A percentile compares a stretch with the other conserved stretches of the same genome.
These are phyloP conservation scores for Ophiostoma angusticollis DNA, from an alignment of 2,329 filamentous ascomycete genomes.

Conservation along the genomic window DNA sequence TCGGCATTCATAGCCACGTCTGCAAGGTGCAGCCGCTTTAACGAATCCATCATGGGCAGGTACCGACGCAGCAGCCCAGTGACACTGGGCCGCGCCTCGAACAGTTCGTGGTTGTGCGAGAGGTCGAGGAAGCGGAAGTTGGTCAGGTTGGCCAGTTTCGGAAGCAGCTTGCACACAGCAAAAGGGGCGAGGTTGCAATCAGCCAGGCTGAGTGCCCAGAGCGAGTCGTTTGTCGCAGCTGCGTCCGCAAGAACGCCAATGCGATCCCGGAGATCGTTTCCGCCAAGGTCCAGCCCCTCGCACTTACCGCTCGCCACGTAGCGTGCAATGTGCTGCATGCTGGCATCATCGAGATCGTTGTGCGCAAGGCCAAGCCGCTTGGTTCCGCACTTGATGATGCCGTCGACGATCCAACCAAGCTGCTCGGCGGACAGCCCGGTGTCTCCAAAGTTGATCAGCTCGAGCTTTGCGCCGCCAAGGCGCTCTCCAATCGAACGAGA, in stretches of 20 bases:
- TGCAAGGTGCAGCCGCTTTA: conserved; percentile 77
- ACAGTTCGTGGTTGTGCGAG: conserved; percentile 76
- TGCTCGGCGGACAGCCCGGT: conserved; percentile 60
- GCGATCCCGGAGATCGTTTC: conserved; percentile 56
- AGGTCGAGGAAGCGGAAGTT: conserved; percentile 83
- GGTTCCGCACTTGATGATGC: conserved; percentile 64
- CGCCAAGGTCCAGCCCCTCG: conserved; percentile 78
- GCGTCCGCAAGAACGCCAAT: conserved; percentile 40
- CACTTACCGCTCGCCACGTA: conserved; percentile 69
- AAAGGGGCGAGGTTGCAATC: conserved; percentile 69
- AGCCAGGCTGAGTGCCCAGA: conserved; percentile 76
- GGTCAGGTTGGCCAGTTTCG: conserved; percentile 54
- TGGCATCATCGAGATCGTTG: conserved; percentile 63
- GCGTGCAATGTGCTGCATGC: conserved; percentile 59
- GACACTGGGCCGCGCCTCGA: conserved; percentile 59
- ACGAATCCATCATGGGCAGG: conserved; percentile 59
- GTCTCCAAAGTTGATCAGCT: conserved; percentile 72
- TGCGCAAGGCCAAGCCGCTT: conserved; percentile 70
- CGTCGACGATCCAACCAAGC: conserved; percentile 67
- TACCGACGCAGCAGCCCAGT: conserved; percentile 62
- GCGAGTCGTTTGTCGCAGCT: conserved; percentile 38
- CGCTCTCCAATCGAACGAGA: conserved; percentile 65
- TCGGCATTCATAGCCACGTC: conserved; percentile 76
- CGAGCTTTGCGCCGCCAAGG: conserved; percentile 60
- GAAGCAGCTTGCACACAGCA: conserved; percentile 62